Conservation (phyloP, 345 rosid species). For the Raphanus raphanistrum region DNA sequence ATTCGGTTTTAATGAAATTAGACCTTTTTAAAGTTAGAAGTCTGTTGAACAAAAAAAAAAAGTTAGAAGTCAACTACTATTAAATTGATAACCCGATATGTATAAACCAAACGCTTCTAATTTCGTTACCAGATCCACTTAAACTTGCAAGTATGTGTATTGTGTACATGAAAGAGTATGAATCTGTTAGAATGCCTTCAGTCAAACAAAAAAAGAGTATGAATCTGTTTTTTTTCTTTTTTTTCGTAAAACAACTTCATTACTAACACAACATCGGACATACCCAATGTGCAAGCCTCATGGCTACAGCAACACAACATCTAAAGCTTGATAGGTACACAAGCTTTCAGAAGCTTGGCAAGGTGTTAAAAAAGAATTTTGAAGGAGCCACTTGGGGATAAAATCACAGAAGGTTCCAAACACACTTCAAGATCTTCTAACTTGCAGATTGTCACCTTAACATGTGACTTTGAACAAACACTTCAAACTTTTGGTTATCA, state of each 20-base stretch:
- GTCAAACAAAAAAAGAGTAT: too few relatives aligned
- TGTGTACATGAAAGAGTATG: background rate
- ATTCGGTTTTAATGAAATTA: background rate
- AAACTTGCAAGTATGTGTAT: conserved; percentile 3
- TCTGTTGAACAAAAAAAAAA: too few relatives aligned
- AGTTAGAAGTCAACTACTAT: background rate
- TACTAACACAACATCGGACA: background rate
- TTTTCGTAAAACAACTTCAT: background rate
- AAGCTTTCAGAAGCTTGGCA: background rate
- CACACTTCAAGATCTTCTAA: background rate
- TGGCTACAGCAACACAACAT: background rate
- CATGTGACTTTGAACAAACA: background rate
- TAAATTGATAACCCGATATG: background rate
- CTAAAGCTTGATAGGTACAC: background rate
- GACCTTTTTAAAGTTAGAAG: background rate
- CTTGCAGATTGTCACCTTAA: background rate
- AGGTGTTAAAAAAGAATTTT: background rate
- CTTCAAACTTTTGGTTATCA: background rate
- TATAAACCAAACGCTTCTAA: background rate
- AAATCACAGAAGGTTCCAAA: background rate
- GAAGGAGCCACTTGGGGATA: background rate
- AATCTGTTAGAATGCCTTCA: too few relatives aligned
- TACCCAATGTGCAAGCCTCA: background rate
- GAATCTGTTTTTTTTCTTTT: too few relatives aligned
- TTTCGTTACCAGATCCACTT: conserved; percentile 6